Conservation (phyloP, 129 eudicot species). For the Chrysanthemum lavandulifolium region DNA sequence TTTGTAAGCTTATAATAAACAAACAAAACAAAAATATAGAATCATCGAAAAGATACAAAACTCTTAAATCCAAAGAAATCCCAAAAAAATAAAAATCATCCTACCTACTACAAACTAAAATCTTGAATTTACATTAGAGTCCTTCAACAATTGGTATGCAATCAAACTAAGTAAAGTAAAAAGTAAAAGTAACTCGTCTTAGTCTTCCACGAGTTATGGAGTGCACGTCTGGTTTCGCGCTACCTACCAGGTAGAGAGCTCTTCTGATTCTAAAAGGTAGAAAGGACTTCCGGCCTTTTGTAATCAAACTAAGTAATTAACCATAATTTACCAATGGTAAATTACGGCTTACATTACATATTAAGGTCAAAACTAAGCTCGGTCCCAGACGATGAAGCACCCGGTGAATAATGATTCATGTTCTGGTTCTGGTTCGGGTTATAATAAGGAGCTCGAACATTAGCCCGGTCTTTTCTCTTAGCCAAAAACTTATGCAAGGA, state of each 20-base stretch:
- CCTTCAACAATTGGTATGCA: neutral
- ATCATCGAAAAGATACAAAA: neutral
- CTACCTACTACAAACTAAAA: conserved; percentile 6
- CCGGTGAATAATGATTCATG: conserved; percentile 14
- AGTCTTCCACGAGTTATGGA: too few species aligned
- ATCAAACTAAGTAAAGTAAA: too few species aligned
- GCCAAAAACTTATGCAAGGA: conserved; percentile 70
- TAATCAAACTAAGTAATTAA: neutral
- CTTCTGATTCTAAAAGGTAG: too few species aligned
- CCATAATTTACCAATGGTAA: neutral
- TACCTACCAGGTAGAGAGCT: too few species aligned
- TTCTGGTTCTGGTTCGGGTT: conserved; percentile 31
- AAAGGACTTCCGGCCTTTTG: too few species aligned
- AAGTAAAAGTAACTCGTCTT: too few species aligned
- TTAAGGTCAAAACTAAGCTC: conserved; percentile 45
- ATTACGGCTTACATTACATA: conserved; percentile 15
- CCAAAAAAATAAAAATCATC: neutral
- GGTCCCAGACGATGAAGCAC: conserved; percentile 31
- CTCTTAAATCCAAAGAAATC: neutral
- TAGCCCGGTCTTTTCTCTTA: conserved; percentile 68
- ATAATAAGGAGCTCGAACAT: conserved; percentile 19
- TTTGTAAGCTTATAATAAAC: neutral
- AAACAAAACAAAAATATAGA: neutral
- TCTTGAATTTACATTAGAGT: conserved; percentile 19
- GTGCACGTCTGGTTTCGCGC: too few species aligned